Base-by-base conservation (phyloP, 148 eudicot genomes). In the Vaccinium macrocarpon region DNA sequence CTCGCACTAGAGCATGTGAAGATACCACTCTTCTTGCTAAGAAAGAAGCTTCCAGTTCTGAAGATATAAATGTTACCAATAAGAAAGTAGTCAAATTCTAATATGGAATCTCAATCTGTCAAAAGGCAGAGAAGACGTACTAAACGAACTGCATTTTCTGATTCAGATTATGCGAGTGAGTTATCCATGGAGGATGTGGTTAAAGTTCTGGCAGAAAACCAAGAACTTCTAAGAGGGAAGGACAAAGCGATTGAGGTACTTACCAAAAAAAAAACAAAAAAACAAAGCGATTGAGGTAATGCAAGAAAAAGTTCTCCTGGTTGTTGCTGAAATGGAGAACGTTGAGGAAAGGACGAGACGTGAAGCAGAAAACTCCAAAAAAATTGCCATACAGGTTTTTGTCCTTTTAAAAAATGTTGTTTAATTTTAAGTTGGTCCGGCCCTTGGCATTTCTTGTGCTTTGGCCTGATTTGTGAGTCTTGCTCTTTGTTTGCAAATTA, bases 261-360 rank as follows among this genome's bases (percentile, higher is more conserved):
- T 32, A 32, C 35, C 35, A 32, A 32, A 32, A 32, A 32, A 32
- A 32, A 32, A 32, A 32, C n/a, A 32, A 32, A 29, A 29, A 29
- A 29, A 29, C 35, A 32, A 32, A 32, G 35, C 35, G 3, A 88
- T 92, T 85, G 84, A 85, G 53, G 83, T 83, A 25, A 91, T 92
- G 93, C 86, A 95, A 85, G 96, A 97, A 85, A 95, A 92, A 84
- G 90, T 91, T 84, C 88, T 97, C 55, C 90, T 98, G 68, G 83
- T 89, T 62, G 92, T 87, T 87, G 99, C 98, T 64, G 99, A 97
- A 83, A 93, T 92, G 91, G 95, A 92, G 87, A 97, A 95, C 87
- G 92, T 93, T 81, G 92, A 86, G 94, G 97, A 90, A 53, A 87
- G 98, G 84, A 91, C 95, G 59, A 88, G 86, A 52, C 97, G 97